A percentile compares a stretch with the other conserved stretches of the same genome.
phyloP scores from a whole-genome alignment of 2,329 filamentous ascomycete species.

The Aspergillus chevalieri region DNA sequence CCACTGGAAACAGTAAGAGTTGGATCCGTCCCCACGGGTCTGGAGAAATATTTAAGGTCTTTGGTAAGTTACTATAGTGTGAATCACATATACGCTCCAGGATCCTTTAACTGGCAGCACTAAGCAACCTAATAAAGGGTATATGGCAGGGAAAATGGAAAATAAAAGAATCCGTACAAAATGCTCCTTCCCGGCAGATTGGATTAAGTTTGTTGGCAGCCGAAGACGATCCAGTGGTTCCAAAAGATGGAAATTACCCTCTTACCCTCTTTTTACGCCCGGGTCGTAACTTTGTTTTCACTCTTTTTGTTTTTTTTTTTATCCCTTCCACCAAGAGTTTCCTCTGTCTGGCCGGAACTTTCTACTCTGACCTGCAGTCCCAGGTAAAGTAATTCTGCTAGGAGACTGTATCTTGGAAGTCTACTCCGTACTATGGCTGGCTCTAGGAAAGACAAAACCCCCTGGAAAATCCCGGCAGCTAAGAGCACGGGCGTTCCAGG shows the following conservation, averaged over 20 bases:
- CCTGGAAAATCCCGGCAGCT: background rate
- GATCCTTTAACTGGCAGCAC: too few relatives aligned
- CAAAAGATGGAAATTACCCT: constrained; percentile 10
- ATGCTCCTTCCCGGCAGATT: constrained; percentile 23
- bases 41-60: constrained; percentile 6
- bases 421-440: background rate
- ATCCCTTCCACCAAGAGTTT: too few relatives aligned
- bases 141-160: constrained; percentile 1
- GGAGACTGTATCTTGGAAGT: too few relatives aligned
- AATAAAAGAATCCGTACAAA: background rate
- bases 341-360: too few relatives aligned
- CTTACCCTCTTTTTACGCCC: too few relatives aligned
- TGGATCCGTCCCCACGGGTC: constrained; percentile 1
- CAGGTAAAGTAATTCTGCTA: too few relatives aligned
- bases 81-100: background rate
- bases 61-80: constrained; percentile 1
- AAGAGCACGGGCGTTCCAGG: constrained; percentile 18
- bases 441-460: background rate
- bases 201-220: constrained; percentile 33
- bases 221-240: constrained; percentile 20
- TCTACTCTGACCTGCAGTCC: too few relatives aligned
- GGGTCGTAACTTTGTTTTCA: too few relatives aligned
- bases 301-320: too few relatives aligned
- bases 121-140: background rate
- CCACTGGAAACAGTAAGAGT: background rate